These are phyloP conservation scores for Kodamaea ohmeri DNA, from an alignment of 1,139 yeast species.

Conservation along the genomic window DNA sequence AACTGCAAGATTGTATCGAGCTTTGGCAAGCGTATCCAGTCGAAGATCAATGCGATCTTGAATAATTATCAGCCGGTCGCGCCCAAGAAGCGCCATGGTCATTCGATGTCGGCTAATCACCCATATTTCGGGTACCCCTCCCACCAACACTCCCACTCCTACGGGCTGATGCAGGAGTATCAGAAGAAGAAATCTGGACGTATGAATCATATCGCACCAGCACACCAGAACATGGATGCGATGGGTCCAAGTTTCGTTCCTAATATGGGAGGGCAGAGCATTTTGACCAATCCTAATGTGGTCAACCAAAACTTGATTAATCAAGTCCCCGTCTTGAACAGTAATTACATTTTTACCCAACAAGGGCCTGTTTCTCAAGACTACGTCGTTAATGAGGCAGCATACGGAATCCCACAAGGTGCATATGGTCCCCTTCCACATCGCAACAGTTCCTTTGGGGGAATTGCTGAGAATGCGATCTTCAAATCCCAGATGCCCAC, in stretches of 20 bases:
- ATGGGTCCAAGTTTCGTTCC: no score
- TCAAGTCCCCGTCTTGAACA: conserved; percentile 2
- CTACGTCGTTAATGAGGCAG: conserved; percentile 15
- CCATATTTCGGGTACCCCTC: conserved; percentile 6
- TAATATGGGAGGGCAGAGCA: no score
- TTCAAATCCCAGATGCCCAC: conserved; percentile 2
- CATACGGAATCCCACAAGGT: conserved; percentile 16
- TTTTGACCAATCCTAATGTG: neutral
- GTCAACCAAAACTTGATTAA: neutral
- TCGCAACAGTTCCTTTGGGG: conserved; percentile 4
- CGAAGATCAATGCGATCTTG: conserved; percentile 40
- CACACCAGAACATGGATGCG: conserved; percentile 12
- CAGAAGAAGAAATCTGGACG: conserved; percentile 1
- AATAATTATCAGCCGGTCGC: conserved; percentile 9
- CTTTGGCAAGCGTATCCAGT: conserved; percentile 48
- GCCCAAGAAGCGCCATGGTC: conserved; percentile 8
- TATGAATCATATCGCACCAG: conserved; percentile 1
- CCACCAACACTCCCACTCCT: conserved; percentile 9
- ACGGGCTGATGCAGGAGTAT: conserved; percentile 1
- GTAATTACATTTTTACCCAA: conserved; percentile 10
- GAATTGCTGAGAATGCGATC: neutral
- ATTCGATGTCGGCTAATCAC: conserved; percentile 7
- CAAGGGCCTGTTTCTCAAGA: conserved; percentile 10
- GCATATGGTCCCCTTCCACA: conserved; percentile 1
- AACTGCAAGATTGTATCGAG: conserved; percentile 44